These are phyloP conservation scores for Saccharomycopsis javanensis DNA, from an alignment of 805 yeast genomes.

Conservation along the genomic window DNA sequence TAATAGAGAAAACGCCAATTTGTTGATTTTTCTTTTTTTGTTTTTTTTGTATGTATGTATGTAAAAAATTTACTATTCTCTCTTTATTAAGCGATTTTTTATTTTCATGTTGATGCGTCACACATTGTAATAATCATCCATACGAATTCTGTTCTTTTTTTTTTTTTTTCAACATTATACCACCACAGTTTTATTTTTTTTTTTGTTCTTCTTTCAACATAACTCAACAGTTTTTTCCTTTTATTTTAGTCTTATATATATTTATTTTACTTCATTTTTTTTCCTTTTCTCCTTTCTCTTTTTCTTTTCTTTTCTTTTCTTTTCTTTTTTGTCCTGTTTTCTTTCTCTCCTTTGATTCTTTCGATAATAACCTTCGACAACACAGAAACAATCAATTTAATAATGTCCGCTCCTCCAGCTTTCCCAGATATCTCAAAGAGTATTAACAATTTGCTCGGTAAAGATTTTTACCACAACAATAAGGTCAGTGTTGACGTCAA, in stretches of 20 bases:
- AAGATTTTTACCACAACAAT: slow-evolving; percentile 87
- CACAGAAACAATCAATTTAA: neutral
- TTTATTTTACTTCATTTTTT: neutral
- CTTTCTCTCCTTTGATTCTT: neutral
- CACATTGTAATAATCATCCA: too few species aligned
- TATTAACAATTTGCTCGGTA: slow-evolving; percentile 80
- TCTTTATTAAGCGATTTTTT: too few species aligned
- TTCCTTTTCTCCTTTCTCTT: neutral
- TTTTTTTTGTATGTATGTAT: too few species aligned
- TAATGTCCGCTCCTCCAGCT: slow-evolving; percentile 71
- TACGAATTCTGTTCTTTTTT: too few species aligned
- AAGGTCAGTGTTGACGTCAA: slow-evolving; percentile 83
- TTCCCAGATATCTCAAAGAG: slow-evolving; percentile 90
- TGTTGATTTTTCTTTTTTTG: too few species aligned
- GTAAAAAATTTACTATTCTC: too few species aligned
- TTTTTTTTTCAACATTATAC: too few species aligned
- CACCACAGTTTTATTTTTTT: too few species aligned
- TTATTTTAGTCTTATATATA: neutral
- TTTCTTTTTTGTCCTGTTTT: neutral
- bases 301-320: neutral
- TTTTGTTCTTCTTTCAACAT: neutral
- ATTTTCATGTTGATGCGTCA: too few species aligned
- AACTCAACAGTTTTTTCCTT: neutral
- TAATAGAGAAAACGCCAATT: too few species aligned
- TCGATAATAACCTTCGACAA: neutral